Conservation (phyloP, 1,284 basidiomycete species). For the Rhizopogon hawkerae region DNA sequence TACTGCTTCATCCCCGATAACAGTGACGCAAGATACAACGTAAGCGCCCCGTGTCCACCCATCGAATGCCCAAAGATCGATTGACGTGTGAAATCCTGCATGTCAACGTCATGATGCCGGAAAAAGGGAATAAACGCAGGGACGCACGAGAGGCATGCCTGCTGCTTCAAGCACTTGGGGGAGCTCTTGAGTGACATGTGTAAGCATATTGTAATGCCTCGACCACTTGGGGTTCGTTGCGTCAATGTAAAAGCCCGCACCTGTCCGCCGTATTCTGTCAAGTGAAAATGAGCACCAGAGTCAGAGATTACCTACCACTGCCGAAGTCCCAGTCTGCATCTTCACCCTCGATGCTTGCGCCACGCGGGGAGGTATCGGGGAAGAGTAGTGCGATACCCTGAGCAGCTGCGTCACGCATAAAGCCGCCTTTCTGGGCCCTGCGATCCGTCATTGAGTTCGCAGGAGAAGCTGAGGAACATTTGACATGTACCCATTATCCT, state of each 20-base stretch:
- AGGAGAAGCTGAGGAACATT: background rate
- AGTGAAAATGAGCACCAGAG: background rate
- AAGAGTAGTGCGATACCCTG: conserved; percentile 89
- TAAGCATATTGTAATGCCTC: conserved; percentile 88
- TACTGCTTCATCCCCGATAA: conserved; percentile 53
- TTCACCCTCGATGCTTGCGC: conserved; percentile 85
- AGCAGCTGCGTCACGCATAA: conserved; percentile 71
- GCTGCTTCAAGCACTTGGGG: conserved; percentile 67
- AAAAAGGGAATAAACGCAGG: conserved; percentile 7
- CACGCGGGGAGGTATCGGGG: conserved; percentile 93
- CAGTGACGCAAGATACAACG: conserved; percentile 74
- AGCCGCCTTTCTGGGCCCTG: conserved; percentile 83
- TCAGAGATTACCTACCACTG: conserved; percentile 38
- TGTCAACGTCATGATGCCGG: conserved; percentile 1
- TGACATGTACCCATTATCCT: conserved; percentile 74
- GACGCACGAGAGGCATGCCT: conserved; percentile 54
- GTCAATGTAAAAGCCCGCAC: conserved; percentile 91
- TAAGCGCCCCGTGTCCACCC: conserved; percentile 95
- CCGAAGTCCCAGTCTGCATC: conserved; percentile 89
- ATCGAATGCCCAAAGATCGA: conserved; percentile 80
- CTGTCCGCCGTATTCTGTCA: conserved; percentile 27
- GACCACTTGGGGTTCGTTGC: conserved; percentile 75
- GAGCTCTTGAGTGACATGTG: conserved; percentile 75
- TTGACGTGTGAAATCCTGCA: conserved; percentile 59
- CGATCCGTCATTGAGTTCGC: background rate